A percentile compares a stretch with the other conserved stretches of the same genome.
Evolutionary conservation across 1,284 basidiomycete genomes (phyloP).

Genomic region (Rugosomyces carneus): DNA sequence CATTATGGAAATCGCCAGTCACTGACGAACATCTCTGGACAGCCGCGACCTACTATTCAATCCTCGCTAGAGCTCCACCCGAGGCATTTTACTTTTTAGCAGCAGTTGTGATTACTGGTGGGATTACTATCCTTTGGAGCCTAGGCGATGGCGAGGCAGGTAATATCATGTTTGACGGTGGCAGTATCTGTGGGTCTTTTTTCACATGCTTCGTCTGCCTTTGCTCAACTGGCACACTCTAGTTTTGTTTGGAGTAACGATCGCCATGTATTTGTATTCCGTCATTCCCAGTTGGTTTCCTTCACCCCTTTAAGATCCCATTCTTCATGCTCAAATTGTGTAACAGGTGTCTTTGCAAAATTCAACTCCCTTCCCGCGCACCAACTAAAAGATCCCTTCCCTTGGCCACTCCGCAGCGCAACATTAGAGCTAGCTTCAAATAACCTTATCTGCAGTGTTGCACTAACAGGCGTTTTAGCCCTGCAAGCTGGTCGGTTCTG

Average conservation of each 20-base stretch:
- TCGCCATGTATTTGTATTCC: conserved; percentile 62
- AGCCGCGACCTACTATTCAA: conserved; percentile 71
- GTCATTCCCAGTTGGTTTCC: conserved; percentile 67
- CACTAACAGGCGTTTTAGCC: conserved; percentile 71
- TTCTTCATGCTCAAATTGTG: conserved; percentile 7
- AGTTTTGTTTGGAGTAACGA: conserved; percentile 70
- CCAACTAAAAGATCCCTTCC: conserved; percentile 42
- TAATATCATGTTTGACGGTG: conserved; percentile 84
- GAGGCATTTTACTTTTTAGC: conserved; percentile 49
- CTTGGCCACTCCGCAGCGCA: conserved; percentile 47
- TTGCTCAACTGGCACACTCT: conserved; percentile 6
- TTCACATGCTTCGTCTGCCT: conserved; percentile 4
- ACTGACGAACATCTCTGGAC: conserved; percentile 76
- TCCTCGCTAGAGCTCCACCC: conserved; percentile 59
- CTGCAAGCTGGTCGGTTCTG: conserved; percentile 77
- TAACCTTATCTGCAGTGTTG: conserved; percentile 77
- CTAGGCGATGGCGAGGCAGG: conserved; percentile 68
- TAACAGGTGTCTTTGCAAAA: conserved; percentile 45
- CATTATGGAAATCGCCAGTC: conserved; percentile 76
- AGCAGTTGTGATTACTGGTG: conserved; percentile 52
- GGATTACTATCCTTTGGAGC: conserved; percentile 65
- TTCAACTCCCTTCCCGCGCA: conserved; percentile 51
- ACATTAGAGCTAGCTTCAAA: conserved; percentile 74
- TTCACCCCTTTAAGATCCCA: background rate
- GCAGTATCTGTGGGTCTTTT: conserved; percentile 63